Base-by-base conservation (phyloP, 1,284 basidiomycete species). In the Marasmius oreades region DNA sequence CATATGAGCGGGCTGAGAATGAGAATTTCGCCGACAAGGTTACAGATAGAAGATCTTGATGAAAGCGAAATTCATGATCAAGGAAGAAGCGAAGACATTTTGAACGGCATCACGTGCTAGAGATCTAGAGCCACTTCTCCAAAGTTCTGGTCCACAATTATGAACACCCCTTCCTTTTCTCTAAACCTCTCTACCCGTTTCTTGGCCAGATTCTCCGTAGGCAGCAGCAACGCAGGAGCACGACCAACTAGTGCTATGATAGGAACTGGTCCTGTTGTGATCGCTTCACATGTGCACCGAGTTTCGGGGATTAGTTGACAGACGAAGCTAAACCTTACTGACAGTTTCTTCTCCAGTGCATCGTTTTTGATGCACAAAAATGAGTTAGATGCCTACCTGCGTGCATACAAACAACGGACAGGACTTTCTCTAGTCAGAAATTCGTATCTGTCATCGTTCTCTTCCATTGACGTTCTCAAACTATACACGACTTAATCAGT, bases 101-200 rank as follows among this genome's bases (percentile, higher is more conserved):
- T 8, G 39, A n/a, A 42, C 60, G 44, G 47, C 37, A n/a, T 18
- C 46, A 53, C 34, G 51, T 51, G 58, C 36, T 39, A 57, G 14
- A 51, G 11, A 74, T 64, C 43, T 70, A n/a, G n/a, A n/a, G n/a
- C n/a, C n/a, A n/a, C 64, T 26, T 61, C 61, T 1, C 76, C 68
- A 50, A 77, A 8, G 14, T 5, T 8, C 18, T 50, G 6, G 14
- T 26, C 26, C 18, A 50, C 18, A 14, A 28, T 20, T 12, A 24
- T 26, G 7, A 33, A 7, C 28, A 11, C 3, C 5, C n/a, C 10
- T 33, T 50, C 47, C 31, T 26, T 11, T 20, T 50, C 47, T 31
- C 24, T 2, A 7, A 50, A 31, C 26, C 47, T 50, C 31, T 18
- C 28, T 5, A 50, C 10, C 28, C 47, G 24, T 20, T 31, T 31